Conservation (phyloP, 148 eudicot species). For the Chenopodium quinoa region DNA sequence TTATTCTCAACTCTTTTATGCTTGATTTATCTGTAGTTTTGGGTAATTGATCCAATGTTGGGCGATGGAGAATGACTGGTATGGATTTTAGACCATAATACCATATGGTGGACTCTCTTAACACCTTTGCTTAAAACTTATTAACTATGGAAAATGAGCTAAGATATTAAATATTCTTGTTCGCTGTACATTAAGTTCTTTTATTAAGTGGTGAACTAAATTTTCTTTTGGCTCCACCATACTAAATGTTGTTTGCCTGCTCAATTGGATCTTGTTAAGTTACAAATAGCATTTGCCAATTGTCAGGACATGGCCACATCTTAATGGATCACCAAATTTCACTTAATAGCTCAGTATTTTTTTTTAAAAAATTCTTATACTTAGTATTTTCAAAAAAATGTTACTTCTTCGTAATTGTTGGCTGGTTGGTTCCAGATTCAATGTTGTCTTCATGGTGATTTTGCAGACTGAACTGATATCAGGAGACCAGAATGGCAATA, state of each 20-base stretch:
- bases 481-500: conserved; percentile 98
- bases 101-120: background rate
- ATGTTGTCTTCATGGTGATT: conserved; percentile 15
- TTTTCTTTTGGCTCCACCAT: too few relatives aligned
- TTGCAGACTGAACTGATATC: conserved; percentile 87
- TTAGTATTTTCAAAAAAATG: background rate
- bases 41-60: background rate
- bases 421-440: background rate
- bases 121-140: background rate
- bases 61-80: background rate
- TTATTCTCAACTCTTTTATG: background rate
- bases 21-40: background rate
- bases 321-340: too few relatives aligned
- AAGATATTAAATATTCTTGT: too few relatives aligned
- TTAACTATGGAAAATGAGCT: background rate
- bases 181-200: background rate
- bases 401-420: background rate
- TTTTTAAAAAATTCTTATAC: background rate
- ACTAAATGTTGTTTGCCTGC: background rate
- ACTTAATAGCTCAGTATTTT: background rate
- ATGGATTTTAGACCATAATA: background rate
- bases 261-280: background rate
- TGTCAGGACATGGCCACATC: background rate
- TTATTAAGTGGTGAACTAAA: background rate
- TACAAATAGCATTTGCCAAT: background rate